Conservation (phyloP, 2,329 filamentous ascomycete species). For the Bipolaris oryzae region DNA sequence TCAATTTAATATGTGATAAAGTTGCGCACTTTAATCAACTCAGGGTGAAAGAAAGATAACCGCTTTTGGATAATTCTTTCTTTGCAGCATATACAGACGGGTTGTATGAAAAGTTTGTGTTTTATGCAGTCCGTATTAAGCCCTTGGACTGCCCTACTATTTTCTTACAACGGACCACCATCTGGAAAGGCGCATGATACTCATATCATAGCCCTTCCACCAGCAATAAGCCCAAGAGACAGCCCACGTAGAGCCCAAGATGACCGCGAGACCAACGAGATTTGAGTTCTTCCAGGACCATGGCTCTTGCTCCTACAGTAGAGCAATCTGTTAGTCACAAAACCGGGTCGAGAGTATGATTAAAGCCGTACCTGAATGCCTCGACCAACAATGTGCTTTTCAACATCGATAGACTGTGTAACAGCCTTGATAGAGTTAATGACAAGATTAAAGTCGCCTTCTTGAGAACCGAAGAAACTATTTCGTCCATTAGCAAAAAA, state of each 20-base stretch:
- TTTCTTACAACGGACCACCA: slow-evolving; percentile 25
- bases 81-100: not conserved
- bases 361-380: slow-evolving; percentile 16
- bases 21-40: too few relatives aligned
- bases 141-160: not conserved
- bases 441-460: slow-evolving; percentile 68
- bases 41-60: too few relatives aligned
- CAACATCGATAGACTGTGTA: slow-evolving; percentile 28
- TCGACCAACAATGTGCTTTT: slow-evolving; percentile 26
- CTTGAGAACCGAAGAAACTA: slow-evolving; percentile 77
- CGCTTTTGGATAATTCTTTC: not conserved
- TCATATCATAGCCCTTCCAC: slow-evolving; percentile 32
- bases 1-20: too few relatives aligned
- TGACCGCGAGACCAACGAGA: slow-evolving; percentile 32
- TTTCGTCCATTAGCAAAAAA: slow-evolving; percentile 22
- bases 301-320: slow-evolving; percentile 21
- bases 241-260: slow-evolving; percentile 29
- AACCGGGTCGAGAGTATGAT: not conserved
- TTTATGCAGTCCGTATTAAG: not conserved
- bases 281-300: slow-evolving; percentile 38
- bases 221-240: slow-evolving; percentile 30
- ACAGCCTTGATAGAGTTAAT: slow-evolving; percentile 62
- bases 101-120: not conserved
- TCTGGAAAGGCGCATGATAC: slow-evolving; percentile 28
- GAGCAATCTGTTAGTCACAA: slow-evolving; percentile 12